Conservation (phyloP, 495 filamentous ascomycete species). For the Immersiella caudata region DNA sequence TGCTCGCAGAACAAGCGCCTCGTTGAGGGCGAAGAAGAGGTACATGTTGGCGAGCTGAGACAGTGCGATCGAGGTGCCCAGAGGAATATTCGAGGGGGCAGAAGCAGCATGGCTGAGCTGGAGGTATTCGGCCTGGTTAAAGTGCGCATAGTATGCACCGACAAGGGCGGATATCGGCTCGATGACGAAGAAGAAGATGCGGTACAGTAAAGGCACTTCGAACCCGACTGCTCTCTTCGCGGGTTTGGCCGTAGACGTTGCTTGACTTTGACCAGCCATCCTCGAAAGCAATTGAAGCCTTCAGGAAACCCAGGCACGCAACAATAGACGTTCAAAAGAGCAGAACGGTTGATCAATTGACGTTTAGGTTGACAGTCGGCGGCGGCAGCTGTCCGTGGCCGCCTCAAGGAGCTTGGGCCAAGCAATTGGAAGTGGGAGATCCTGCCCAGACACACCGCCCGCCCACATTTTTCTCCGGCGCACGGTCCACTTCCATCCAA, state of each 20-base stretch:
- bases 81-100: constrained; percentile 43
- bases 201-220: constrained; percentile 54
- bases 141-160: constrained; percentile 65
- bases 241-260: background rate
- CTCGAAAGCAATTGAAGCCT: background rate
- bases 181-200: constrained; percentile 65
- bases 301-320: background rate
- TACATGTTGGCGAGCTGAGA: constrained; percentile 68
- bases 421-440: constrained; percentile 41
- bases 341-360: background rate
- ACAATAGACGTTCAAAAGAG: background rate
- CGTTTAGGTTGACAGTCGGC: background rate
- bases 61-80: constrained; percentile 57
- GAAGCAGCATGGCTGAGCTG: constrained; percentile 55
- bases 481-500: background rate
- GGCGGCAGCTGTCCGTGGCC: constrained; percentile 10
- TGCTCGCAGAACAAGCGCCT: constrained; percentile 66
- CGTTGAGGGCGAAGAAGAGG: constrained; percentile 68
- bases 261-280: background rate
- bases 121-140: constrained; percentile 61
- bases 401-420: constrained; percentile 31
- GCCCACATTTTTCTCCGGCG: background rate
- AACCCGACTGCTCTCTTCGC: constrained; percentile 23
- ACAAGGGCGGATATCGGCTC: constrained; percentile 67
- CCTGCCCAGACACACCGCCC: constrained; percentile 6